Percentiles rank a stretch among this genome's conserved stretches.
Conservation (phyloP, 805 yeast species). For the Nakazawaea wickerhamii region DNA sequence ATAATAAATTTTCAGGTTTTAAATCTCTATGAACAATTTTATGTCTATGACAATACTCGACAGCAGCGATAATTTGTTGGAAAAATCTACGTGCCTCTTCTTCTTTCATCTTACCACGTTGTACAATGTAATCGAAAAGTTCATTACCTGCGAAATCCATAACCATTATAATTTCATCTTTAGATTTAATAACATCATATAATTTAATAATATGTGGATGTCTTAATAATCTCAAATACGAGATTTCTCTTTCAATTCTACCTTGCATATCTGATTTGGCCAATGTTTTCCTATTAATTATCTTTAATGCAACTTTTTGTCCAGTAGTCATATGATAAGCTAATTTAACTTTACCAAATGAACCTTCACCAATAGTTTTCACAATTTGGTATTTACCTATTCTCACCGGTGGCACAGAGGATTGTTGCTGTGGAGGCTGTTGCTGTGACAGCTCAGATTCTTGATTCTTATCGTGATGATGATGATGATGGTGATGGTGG, state of each 20-base stretch:
- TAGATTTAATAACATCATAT: constrained; percentile 91
- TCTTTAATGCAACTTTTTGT: constrained; percentile 87
- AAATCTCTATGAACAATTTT: constrained; percentile 95
- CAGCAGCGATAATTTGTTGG: constrained; percentile 95
- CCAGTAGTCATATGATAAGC: constrained; percentile 89
- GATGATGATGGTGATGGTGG: constrained; percentile 19
- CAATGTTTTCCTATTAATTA: constrained; percentile 84
- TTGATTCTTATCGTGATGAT: constrained; percentile 13
- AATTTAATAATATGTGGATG: constrained; percentile 96
- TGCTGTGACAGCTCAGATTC: constrained; percentile 15
- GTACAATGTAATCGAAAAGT: constrained; percentile 91
- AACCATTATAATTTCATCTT: constrained; percentile 95
- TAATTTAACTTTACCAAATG: constrained; percentile 91
- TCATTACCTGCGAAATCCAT: constrained; percentile 97
- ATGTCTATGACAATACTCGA: constrained; percentile 93
- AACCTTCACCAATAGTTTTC: constrained; percentile 92
- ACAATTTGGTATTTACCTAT: constrained; percentile 93
- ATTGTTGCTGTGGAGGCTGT: constrained; percentile 17
- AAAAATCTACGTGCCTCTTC: constrained; percentile 88
- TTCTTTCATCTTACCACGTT: constrained; percentile 88
- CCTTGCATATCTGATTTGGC: constrained; percentile 98
- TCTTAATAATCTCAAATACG: constrained; percentile 78
- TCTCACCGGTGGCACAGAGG: constrained; percentile 22
- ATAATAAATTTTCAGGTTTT: constrained; percentile 87
- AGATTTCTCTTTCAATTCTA: constrained; percentile 88